These are phyloP conservation scores for Lolium rigidum DNA, from an alignment of 176 grass and related monocot species.

Conservation along the genomic window DNA sequence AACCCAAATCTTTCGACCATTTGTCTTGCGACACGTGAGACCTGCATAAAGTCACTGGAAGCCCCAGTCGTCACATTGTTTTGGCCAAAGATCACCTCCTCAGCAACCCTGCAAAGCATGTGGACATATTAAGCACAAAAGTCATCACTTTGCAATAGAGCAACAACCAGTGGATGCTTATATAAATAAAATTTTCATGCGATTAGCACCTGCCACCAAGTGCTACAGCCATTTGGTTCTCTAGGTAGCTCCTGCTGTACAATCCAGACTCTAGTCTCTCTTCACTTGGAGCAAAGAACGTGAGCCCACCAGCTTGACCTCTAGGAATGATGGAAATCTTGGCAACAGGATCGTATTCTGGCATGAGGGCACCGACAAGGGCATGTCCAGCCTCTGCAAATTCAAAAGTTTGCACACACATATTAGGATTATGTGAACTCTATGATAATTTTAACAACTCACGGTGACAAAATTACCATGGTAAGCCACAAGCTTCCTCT, in stretches of 20 bases:
- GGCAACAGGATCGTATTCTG: constrained; percentile 94
- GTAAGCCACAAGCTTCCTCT: constrained; percentile 93
- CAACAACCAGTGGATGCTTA: not conserved
- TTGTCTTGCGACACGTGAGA: constrained; percentile 94
- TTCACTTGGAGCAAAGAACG: constrained; percentile 97
- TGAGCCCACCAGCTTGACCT: constrained; percentile 93
- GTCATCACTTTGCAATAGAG: not conserved
- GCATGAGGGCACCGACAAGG: constrained; percentile 95
- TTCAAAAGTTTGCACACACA: constrained; percentile 15
- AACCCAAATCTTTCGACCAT: constrained; percentile 99
- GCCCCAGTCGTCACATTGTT: constrained; percentile 97
- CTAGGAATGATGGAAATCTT: constrained; percentile 99
- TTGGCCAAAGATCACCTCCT: constrained; percentile 96
- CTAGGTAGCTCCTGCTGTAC: constrained; percentile 94
- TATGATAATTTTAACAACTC: not conserved
- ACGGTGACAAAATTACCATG: constrained; percentile 64
- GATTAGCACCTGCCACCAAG: constrained; percentile 85
- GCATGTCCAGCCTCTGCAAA: constrained; percentile 94
- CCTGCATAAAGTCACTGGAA: constrained; percentile 97
- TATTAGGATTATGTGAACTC: constrained; percentile 1
- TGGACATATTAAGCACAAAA: not conserved
- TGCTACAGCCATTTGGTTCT: constrained; percentile 99
- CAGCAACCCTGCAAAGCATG: constrained; percentile 76
- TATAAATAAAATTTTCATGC: not conserved
- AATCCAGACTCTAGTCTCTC: constrained; percentile 93